A percentile compares a stretch with the other conserved stretches of the same genome.
These are phyloP conservation scores for Babjeviella inositovora DNA, from an alignment of 805 yeast species.

Conservation along the genomic window DNA sequence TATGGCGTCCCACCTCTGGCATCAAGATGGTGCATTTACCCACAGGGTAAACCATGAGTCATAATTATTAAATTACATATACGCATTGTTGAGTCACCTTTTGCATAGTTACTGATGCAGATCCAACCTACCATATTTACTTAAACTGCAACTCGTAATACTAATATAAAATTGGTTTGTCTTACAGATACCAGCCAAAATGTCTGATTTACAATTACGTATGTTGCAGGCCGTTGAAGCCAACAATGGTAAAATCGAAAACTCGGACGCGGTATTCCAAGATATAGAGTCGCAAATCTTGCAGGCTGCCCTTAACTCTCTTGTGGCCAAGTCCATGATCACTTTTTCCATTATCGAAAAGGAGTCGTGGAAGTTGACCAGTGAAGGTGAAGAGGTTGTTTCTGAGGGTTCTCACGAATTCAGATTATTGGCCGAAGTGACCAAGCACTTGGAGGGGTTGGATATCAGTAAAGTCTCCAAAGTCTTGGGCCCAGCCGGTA, in stretches of 20 bases:
- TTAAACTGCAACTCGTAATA: too few species aligned
- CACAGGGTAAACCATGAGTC: too few species aligned
- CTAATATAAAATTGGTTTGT: too few species aligned
- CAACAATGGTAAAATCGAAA: constrained; percentile 43
- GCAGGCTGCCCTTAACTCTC: constrained; percentile 75
- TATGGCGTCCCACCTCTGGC: too few species aligned
- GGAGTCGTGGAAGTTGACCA: constrained; percentile 60
- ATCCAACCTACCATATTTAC: too few species aligned
- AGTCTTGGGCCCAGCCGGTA: constrained; percentile 70
- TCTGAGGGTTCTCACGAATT: constrained; percentile 81
- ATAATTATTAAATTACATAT: too few species aligned
- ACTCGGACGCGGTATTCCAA: constrained; percentile 58
- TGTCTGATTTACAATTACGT: constrained; percentile 55
- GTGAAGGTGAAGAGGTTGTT: constrained; percentile 72
- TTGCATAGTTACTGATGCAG: too few species aligned
- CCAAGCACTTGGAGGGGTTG: constrained; percentile 61
- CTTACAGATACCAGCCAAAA: too few species aligned
- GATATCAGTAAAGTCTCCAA: constrained; percentile 62
- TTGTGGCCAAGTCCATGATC: constrained; percentile 74
- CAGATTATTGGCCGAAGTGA: constrained; percentile 60
- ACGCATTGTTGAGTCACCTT: too few species aligned
- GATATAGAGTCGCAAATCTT: constrained; percentile 44
- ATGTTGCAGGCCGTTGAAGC: constrained; percentile 57
- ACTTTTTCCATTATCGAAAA: constrained; percentile 55
- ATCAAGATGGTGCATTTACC: too few species aligned